Conservation (phyloP, 2,329 filamentous ascomycete genomes). For the Pestalotiopsis sp. region DNA sequence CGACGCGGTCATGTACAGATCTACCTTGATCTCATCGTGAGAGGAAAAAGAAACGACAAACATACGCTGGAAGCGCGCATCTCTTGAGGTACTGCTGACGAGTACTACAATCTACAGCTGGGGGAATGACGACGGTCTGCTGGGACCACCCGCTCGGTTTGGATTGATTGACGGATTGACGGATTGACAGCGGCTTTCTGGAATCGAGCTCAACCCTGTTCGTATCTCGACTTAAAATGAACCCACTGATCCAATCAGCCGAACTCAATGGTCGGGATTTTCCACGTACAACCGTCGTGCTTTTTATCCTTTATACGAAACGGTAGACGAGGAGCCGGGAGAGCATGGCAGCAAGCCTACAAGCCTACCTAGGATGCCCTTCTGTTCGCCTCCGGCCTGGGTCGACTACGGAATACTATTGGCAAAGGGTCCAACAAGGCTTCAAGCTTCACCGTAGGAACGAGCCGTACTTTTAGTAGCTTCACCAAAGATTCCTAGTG, state of each 20-base stretch:
- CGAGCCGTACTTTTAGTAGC: not conserved
- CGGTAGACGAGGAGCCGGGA: not conserved
- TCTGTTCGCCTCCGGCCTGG: not conserved
- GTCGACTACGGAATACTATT: not conserved
- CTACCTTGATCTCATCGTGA: not conserved
- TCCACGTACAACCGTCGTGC: not conserved
- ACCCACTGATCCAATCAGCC: not conserved
- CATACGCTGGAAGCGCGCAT: not conserved
- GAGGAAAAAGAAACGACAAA: not conserved
- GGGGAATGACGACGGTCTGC: not conserved
- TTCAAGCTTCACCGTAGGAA: constrained; percentile 6
- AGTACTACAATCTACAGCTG: not conserved
- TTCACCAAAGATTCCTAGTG: not conserved
- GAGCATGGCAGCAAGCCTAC: not conserved
- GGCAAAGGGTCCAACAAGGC: not conserved
- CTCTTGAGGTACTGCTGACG: not conserved
- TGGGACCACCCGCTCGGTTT: not conserved
- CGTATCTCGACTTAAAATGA: not conserved
- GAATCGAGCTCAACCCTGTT: constrained; percentile 5
- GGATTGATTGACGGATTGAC: not conserved
- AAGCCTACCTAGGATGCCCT: not conserved
- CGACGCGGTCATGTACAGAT: not conserved
- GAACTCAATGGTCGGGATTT: not conserved
- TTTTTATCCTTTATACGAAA: not conserved
- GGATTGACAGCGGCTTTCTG: constrained; percentile 9